Percentiles rank a stretch among this genome's conserved stretches.
These are phyloP conservation scores for Eucalyptus globulus DNA, from an alignment of 345 rosid species.

Conservation along the genomic window DNA sequence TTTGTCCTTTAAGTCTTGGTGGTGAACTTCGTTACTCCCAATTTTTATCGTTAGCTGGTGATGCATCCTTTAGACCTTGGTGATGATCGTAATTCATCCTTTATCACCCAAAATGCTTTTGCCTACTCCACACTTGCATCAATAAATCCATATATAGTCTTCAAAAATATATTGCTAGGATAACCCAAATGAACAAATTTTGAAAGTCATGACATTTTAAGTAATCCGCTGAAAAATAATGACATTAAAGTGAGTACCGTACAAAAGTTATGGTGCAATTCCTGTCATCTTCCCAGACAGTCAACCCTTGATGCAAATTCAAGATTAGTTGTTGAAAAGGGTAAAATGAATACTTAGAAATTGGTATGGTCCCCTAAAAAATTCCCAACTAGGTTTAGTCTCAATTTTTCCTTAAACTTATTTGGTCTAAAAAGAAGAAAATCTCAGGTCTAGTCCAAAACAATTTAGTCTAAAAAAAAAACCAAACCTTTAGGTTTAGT, in stretches of 20 bases:
- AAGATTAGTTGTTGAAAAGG: neutral
- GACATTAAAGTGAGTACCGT: neutral
- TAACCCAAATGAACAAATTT: neutral
- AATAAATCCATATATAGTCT: neutral
- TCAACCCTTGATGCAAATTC: neutral
- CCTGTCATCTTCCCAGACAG: rapidly evolving
- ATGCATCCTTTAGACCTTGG: neutral
- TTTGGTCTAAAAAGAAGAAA: neutral
- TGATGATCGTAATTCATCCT: neutral
- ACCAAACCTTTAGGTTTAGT: neutral
- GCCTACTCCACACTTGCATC: neutral
- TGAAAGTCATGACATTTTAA: neutral
- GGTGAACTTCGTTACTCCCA: neutral
- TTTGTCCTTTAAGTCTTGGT: neutral
- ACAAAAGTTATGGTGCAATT: rapidly evolving
- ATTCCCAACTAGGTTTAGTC: neutral
- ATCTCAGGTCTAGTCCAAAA: neutral
- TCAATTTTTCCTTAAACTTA: neutral
- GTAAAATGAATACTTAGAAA: neutral
- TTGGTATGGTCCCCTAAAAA: neutral
- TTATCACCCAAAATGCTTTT: neutral
- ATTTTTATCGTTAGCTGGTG: neutral
- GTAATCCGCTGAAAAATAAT: neutral
- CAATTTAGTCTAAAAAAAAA: neutral
- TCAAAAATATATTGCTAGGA: neutral